Conservation (phyloP, 2,329 filamentous ascomycete species). For the Ophiostoma ips region DNA sequence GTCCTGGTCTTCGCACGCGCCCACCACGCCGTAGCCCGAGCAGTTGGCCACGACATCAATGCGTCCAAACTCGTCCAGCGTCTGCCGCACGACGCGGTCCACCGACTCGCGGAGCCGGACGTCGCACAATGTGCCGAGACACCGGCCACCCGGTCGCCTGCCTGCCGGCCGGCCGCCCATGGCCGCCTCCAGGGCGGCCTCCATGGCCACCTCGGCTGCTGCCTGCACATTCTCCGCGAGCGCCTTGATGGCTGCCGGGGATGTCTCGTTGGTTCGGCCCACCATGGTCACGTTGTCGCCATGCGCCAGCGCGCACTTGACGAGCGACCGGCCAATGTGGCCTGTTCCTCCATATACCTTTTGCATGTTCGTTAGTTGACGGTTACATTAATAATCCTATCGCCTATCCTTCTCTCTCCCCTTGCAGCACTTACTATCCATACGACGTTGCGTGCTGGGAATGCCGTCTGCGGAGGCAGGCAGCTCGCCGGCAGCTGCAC, state of each 20-base stretch:
- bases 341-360: conserved; percentile 93
- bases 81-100: conserved; percentile 51
- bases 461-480: conserved; percentile 62
- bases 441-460: conserved; percentile 60
- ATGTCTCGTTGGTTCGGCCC: conserved; percentile 68
- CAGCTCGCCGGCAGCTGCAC: conserved; percentile 67
- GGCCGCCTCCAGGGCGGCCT: neutral
- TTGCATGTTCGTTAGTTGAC: neutral
- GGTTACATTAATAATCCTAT: too few relatives aligned
- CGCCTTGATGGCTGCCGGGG: conserved; percentile 54
- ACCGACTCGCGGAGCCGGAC: conserved; percentile 74
- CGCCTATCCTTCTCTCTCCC: neutral
- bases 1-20: conserved; percentile 91
- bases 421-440: conserved; percentile 58
- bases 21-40: conserved; percentile 89
- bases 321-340: conserved; percentile 84
- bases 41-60: conserved; percentile 89
- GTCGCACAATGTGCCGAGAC: conserved; percentile 75
- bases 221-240: conserved; percentile 34
- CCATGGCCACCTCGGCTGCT: conserved; percentile 31
- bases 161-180: neutral
- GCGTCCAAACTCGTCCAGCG: conserved; percentile 61
- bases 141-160: conserved; percentile 31
- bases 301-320: conserved; percentile 65
- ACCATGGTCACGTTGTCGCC: conserved; percentile 79